phyloP scores from a whole-genome alignment of 163 green algal species.

The Trebouxia gelatinosa region DNA sequence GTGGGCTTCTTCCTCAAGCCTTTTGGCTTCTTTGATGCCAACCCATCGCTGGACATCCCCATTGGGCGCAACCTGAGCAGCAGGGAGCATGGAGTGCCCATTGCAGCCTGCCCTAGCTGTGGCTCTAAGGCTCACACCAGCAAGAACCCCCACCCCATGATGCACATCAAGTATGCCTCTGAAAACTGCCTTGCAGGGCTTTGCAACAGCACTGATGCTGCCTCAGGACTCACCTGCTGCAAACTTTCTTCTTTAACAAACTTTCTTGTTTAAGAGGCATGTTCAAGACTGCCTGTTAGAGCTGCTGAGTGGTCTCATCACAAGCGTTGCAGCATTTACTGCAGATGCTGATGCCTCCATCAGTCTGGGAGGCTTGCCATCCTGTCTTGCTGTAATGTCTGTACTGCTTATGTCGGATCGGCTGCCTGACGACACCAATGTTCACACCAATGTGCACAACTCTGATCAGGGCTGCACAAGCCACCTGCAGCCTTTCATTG shows the following conservation, averaged over 20 bases:
- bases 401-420: no score
- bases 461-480: background rate
- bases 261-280: background rate
- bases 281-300: background rate
- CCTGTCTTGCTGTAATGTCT: no score
- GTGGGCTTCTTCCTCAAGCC: constrained; percentile 66
- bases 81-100: constrained; percentile 23
- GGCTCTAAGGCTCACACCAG: constrained; percentile 19
- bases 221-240: background rate
- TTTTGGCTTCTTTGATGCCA: constrained; percentile 60
- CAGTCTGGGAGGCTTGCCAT: no score
- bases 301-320: background rate
- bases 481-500: background rate
- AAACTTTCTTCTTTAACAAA: background rate
- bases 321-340: background rate
- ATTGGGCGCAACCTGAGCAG: constrained; percentile 37
- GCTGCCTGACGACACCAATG: no score
- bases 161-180: constrained; percentile 20
- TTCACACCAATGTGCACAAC: no score
- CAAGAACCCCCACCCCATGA: constrained; percentile 31
- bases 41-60: constrained; percentile 66
- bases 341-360: background rate
- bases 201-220: background rate
- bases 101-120: constrained; percentile 25
- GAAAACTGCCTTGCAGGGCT: background rate